A percentile compares a stretch with the other conserved stretches of the same genome.
Conservation (phyloP, 257 asterid species). For the Solanum tarijense region DNA sequence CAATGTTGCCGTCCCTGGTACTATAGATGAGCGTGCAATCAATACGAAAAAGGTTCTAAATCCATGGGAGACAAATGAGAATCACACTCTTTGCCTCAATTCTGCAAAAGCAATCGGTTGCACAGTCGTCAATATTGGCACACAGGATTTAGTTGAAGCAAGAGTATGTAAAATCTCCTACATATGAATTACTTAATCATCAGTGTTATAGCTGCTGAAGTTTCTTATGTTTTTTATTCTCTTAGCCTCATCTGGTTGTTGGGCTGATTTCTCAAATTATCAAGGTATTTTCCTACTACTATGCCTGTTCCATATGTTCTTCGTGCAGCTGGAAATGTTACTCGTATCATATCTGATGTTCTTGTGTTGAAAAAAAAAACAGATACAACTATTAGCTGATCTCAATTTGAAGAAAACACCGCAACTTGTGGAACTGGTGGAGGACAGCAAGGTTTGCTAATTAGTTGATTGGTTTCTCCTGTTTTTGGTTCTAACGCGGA, state of each 20-base stretch:
- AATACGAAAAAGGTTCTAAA: conserved; percentile 67
- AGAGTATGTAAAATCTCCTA: conserved; percentile 38
- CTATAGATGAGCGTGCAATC: conserved; percentile 94
- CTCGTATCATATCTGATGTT: background rate
- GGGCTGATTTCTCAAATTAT: conserved; percentile 90
- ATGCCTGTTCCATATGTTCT: background rate
- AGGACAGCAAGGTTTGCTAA: conserved; percentile 63
- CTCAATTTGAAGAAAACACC: conserved; percentile 90
- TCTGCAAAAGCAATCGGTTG: conserved; percentile 99
- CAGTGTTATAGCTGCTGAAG: background rate
- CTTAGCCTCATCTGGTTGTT: conserved; percentile 85
- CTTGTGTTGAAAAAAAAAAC: conserved; percentile 9
- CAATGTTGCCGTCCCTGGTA: conserved; percentile 89
- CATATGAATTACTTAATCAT: background rate
- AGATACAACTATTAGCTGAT: conserved; percentile 94
- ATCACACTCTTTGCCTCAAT: conserved; percentile 84
- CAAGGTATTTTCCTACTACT: conserved; percentile 38
- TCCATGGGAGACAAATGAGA: conserved; percentile 95
- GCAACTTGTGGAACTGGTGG: conserved; percentile 81
- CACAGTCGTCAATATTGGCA: conserved; percentile 95
- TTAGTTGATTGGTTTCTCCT: conserved; percentile 7
- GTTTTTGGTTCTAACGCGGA: background rate
- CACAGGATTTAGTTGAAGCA: conserved; percentile 84
- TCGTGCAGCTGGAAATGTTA: background rate
- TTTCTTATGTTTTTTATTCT: background rate